Base-by-base conservation (phyloP, 2,329 filamentous ascomycete genomes). In the Piedraia hortae region DNA sequence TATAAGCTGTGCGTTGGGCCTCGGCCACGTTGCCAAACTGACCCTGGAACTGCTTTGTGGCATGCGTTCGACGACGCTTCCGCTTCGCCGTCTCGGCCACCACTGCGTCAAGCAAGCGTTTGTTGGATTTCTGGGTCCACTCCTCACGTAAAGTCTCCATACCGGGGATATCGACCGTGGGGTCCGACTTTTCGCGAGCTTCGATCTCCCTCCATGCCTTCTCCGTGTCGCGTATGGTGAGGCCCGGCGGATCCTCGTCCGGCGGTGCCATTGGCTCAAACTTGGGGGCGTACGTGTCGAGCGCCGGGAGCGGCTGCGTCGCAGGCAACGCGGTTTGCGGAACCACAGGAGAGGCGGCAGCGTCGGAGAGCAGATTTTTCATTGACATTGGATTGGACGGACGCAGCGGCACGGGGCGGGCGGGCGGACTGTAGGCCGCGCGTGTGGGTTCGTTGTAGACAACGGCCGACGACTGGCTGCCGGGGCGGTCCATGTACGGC, bases 361-460 rank as follows among this genome's bases (percentile, higher is more conserved):
- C 59, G 33, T 63, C 78, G 3, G 77, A 82, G 19, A 93, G 66
- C 27, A 93, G 88, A 42, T 80, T 91, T 32, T 77, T 85, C 39
- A 93, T 85, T 4, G 80, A 85, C 80, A 91, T 91, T 23, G 80
- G 72, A 42, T 89, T 73, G 26, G 70, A 68, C 18, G 68, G 57
- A 42, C 78, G 66, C n/a, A n/a, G n/a, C n/a, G n/a, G n/a, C n/a
- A n/a, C n/a, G 10, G 34, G 29, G 11, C 44, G 38, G 18, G 40
- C 18, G 11, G 21, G 17, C 20, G 8, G 22, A 21, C n/a, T n/a
- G n/a, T n/a, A n/a, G n/a, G n/a, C n/a, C n/a, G n/a, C n/a, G n/a
- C n/a, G n/a, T n/a, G n/a, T n/a, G n/a, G n/a, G n/a, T n/a, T n/a
- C n/a, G n/a, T n/a, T n/a, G n/a, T n/a, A n/a, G n/a, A n/a, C n/a